Evolutionary conservation across 768 basidiomycete genomes (phyloP).

Genomic region (Phylloporus arenicola): DNA sequence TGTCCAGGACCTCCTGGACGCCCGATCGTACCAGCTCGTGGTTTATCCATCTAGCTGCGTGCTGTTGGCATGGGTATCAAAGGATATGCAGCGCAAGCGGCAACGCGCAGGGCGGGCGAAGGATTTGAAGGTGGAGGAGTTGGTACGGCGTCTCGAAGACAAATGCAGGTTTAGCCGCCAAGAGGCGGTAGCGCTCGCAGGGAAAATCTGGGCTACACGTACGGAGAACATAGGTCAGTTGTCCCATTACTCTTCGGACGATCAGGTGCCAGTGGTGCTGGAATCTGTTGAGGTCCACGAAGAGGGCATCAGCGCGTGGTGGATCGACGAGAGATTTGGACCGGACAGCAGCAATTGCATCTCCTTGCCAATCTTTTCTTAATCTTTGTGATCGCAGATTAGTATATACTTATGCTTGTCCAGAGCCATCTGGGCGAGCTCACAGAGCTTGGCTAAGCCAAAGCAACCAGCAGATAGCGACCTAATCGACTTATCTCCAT

Average conservation of each 20-base stretch:
- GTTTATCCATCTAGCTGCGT: slow-evolving; percentile 18
- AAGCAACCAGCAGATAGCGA: too few relatives aligned
- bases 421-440: too few relatives aligned
- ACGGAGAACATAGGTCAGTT: too few relatives aligned
- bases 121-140: slow-evolving; percentile 10
- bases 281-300: too few relatives aligned
- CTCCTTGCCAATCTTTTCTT: background rate
- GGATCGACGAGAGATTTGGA: background rate
- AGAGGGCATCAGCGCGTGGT: too few relatives aligned
- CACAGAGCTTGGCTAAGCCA: too few relatives aligned
- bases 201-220: slow-evolving; percentile 15
- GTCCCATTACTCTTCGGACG: too few relatives aligned
- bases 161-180: slow-evolving; percentile 8
- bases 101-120: background rate
- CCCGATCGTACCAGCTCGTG: slow-evolving; percentile 11
- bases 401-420: too few relatives aligned
- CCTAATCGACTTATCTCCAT: too few relatives aligned
- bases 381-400: too few relatives aligned
- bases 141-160: slow-evolving; percentile 11
- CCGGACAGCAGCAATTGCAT: background rate
- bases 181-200: slow-evolving; percentile 15
- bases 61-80: slow-evolving; percentile 15
- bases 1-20: slow-evolving; percentile 18
- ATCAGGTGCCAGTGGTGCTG: too few relatives aligned
- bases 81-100: slow-evolving; percentile 1